Evolutionary conservation across 768 basidiomycete genomes (phyloP).

Genomic region (Collybia sordida): DNA sequence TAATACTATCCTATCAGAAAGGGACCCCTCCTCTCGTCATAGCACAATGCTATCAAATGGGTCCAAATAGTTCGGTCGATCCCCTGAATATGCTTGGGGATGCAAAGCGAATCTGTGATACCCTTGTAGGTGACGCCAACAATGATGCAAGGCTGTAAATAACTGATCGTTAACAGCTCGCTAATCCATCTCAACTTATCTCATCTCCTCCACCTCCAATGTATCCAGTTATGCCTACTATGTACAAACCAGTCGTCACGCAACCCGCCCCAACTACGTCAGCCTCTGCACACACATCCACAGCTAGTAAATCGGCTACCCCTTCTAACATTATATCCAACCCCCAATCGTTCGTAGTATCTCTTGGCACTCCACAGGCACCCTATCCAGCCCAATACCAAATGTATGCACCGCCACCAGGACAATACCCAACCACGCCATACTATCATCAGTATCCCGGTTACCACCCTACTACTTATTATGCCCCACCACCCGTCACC

Average conservation of each 20-base stretch:
- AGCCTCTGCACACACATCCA: conserved; percentile 25
- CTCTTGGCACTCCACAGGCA: conserved; percentile 50
- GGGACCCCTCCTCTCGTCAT: conserved; percentile 68
- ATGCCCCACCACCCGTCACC: conserved; percentile 18
- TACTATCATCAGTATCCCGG: conserved; percentile 55
- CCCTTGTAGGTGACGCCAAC: conserved; percentile 49
- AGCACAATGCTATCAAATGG: conserved; percentile 79
- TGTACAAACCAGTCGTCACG: conserved; percentile 31
- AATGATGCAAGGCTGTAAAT: conserved; percentile 8
- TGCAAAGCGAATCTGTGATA: conserved; percentile 77
- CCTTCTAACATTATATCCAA: conserved; percentile 61
- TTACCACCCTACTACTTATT: conserved; percentile 19
- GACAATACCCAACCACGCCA: conserved; percentile 59
- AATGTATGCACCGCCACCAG: conserved; percentile 31
- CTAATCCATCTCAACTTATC: conserved; percentile 71
- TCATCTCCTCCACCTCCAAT: conserved; percentile 64
- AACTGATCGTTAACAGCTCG: conserved; percentile 44
- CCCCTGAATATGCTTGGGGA: conserved; percentile 73
- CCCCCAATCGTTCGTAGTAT: conserved; percentile 70
- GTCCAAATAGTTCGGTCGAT: conserved; percentile 66
- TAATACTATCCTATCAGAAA: conserved; percentile 36
- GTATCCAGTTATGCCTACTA: conserved; percentile 46
- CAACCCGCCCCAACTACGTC: conserved; percentile 25
- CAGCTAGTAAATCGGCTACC: conserved; percentile 26
- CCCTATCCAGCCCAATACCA: conserved; percentile 45